A percentile compares a stretch with the other conserved stretches of the same genome.
These are phyloP conservation scores for Castanopsis chinensis DNA, from an alignment of 306 rosid species.

Conservation along the genomic window DNA sequence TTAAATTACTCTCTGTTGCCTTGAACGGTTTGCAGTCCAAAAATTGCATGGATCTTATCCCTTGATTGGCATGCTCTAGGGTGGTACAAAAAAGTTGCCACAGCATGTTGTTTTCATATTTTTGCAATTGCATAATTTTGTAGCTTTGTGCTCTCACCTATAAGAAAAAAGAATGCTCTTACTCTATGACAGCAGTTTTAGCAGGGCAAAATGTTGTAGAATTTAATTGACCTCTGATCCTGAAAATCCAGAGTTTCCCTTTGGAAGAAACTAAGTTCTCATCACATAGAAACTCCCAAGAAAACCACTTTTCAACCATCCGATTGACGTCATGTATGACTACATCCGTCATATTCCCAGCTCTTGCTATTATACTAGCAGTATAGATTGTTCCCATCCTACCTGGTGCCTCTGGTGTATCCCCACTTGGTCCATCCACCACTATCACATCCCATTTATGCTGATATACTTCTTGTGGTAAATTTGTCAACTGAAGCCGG, in stretches of 20 bases:
- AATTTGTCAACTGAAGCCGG: constrained; percentile 61
- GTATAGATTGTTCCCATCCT: constrained; percentile 81
- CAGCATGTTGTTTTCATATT: background rate
- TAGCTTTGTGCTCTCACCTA: constrained; percentile 4
- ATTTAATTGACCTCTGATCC: constrained; percentile 49
- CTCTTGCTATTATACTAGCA: constrained; percentile 71
- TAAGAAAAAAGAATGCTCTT: constrained; percentile 10
- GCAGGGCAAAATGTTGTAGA: constrained; percentile 62
- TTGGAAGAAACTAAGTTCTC: constrained; percentile 76
- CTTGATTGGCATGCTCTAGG: background rate
- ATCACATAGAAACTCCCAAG: constrained; percentile 89
- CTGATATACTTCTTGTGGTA: constrained; percentile 68
- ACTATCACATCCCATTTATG: constrained; percentile 74
- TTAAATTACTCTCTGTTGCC: too few species aligned
- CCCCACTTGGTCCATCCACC: constrained; percentile 80
- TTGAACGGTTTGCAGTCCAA: too few species aligned
- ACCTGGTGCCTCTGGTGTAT: constrained; percentile 65
- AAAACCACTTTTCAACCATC: constrained; percentile 86
- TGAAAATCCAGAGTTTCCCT: constrained; percentile 81
- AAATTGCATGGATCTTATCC: too few species aligned
- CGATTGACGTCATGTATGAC: constrained; percentile 77
- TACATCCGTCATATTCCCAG: constrained; percentile 55
- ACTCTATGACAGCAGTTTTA: constrained; percentile 20
- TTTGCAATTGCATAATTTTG: background rate
- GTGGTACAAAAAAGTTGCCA: background rate